A percentile compares a stretch with the other conserved stretches of the same genome.
phyloP scores from a whole-genome alignment of 805 yeast genomes.

The Saccharomycopsis fibuligera region DNA sequence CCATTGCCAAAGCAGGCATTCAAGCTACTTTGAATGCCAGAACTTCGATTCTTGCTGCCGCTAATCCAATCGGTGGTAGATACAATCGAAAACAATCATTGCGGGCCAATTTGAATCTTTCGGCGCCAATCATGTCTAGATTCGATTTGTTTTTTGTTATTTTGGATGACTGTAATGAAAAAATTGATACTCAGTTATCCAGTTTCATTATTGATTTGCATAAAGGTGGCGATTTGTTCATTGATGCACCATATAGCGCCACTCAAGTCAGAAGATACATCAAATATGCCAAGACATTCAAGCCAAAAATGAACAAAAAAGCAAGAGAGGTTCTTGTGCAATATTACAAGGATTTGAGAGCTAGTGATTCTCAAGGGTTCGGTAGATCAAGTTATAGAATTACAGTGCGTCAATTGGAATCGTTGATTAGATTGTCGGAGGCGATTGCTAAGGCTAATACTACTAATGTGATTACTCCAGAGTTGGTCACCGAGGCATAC shows the following conservation, averaged over 20 bases:
- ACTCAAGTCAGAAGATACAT: constrained; percentile 86
- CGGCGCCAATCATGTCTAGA: constrained; percentile 98
- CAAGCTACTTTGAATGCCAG: constrained; percentile 97
- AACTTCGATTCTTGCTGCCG: constrained; percentile 96
- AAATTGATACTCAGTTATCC: constrained; percentile 84
- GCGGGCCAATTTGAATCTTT: constrained; percentile 84
- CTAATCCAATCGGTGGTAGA: constrained; percentile 96
- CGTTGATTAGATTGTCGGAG: constrained; percentile 87
- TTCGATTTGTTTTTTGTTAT: constrained; percentile 93
- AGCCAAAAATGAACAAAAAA: constrained; percentile 77
- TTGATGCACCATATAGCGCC: constrained; percentile 81
- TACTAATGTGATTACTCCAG: constrained; percentile 76
- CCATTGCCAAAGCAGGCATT: constrained; percentile 97
- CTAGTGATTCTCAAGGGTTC: constrained; percentile 85
- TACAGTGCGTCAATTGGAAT: constrained; percentile 94
- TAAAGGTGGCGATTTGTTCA: constrained; percentile 85
- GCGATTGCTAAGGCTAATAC: constrained; percentile 97
- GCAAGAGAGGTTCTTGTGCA: constrained; percentile 73
- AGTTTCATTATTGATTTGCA: constrained; percentile 89
- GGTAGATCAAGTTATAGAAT: constrained; percentile 85
- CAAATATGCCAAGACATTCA: constrained; percentile 86
- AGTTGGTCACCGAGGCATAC: constrained; percentile 89
- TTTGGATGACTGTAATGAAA: constrained; percentile 89
- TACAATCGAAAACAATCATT: constrained; percentile 83
- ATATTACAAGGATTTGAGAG: constrained; percentile 78